phyloP scores from a whole-genome alignment of 1,139 yeast species.

The Kluyveromyces marxianus region DNA sequence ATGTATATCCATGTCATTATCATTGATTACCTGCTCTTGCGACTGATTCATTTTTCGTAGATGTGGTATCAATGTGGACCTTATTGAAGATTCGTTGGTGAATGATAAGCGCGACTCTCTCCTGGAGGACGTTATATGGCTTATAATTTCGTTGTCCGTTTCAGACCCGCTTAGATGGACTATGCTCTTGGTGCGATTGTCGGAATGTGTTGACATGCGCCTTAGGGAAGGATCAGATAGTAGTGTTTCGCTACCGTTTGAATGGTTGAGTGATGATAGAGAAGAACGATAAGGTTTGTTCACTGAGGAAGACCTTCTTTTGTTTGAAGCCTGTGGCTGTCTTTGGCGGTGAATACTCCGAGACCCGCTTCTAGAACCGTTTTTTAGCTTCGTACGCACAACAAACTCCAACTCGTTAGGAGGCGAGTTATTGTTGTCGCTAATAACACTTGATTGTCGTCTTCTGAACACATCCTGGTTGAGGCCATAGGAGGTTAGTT shows the following conservation, averaged over 20 bases:
- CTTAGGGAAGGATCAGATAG: conserved; percentile 5
- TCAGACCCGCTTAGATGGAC: conserved; percentile 13
- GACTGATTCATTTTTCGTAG: neutral
- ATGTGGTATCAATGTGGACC: conserved; percentile 18
- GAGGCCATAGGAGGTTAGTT: conserved; percentile 25
- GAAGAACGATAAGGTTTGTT: conserved; percentile 12
- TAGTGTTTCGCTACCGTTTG: conserved; percentile 9
- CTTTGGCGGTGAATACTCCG: conserved; percentile 4
- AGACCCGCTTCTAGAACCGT: conserved; percentile 4
- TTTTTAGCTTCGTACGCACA: conserved; percentile 14
- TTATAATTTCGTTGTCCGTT: conserved; percentile 7
- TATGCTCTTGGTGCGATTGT: conserved; percentile 9
- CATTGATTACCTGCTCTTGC: conserved; percentile 1
- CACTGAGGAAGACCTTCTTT: conserved; percentile 12
- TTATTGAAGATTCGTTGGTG: conserved; percentile 24
- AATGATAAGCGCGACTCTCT: conserved; percentile 21
- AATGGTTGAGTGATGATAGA: conserved; percentile 1
- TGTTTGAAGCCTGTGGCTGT: conserved; percentile 11
- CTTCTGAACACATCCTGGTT: conserved; percentile 14
- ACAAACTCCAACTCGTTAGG: conserved; percentile 23
- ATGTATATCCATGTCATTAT: conserved; percentile 10
- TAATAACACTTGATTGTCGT: conserved; percentile 21
- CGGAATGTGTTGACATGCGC: conserved; percentile 8
- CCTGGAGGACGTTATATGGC: conserved; percentile 11
- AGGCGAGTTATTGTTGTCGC: conserved; percentile 13